A percentile compares a stretch with the other conserved stretches of the same genome.
These are phyloP conservation scores for Fraxinus quadrangulata DNA, from an alignment of 257 asterid genomes.

Conservation along the genomic window DNA sequence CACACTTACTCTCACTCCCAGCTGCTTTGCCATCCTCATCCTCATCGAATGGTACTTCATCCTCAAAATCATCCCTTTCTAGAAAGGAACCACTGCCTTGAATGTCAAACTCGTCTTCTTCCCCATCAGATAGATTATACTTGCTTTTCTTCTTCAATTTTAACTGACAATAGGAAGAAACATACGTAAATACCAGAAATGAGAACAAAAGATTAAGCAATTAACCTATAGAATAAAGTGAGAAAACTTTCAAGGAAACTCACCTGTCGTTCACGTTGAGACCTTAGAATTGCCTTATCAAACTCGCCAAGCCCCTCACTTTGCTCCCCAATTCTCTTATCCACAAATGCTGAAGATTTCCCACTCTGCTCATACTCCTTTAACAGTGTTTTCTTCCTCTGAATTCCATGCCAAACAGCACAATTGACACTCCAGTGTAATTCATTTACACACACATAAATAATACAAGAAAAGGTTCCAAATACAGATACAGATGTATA, in stretches of 20 bases:
- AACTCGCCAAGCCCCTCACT: conserved; percentile 79
- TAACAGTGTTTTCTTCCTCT: conserved; percentile 87
- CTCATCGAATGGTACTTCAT: conserved; percentile 62
- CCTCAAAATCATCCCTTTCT: conserved; percentile 85
- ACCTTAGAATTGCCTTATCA: conserved; percentile 82
- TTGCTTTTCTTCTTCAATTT: conserved; percentile 68
- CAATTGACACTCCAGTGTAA: too few relatives aligned
- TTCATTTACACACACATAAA: too few relatives aligned
- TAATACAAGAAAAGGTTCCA: too few relatives aligned
- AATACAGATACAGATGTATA: too few relatives aligned
- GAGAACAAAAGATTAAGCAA: background rate
- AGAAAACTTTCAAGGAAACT: conserved; percentile 5
- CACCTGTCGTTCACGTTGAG: conserved; percentile 89
- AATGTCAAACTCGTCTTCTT: conserved; percentile 77
- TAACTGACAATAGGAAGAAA: conserved; percentile 42
- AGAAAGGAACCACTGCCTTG: conserved; percentile 42
- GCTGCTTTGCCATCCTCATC: conserved; percentile 49
- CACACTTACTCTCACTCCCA: conserved; percentile 49
- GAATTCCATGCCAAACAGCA: conserved; percentile 37
- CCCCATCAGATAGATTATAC: conserved; percentile 87
- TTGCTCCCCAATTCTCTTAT: conserved; percentile 89
- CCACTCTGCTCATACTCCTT: conserved; percentile 83
- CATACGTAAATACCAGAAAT: background rate
- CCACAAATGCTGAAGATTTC: conserved; percentile 75
- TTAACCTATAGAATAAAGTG: background rate